Conservation (phyloP, 2,329 filamentous ascomycete species). For the Apiospora phragmitis region DNA sequence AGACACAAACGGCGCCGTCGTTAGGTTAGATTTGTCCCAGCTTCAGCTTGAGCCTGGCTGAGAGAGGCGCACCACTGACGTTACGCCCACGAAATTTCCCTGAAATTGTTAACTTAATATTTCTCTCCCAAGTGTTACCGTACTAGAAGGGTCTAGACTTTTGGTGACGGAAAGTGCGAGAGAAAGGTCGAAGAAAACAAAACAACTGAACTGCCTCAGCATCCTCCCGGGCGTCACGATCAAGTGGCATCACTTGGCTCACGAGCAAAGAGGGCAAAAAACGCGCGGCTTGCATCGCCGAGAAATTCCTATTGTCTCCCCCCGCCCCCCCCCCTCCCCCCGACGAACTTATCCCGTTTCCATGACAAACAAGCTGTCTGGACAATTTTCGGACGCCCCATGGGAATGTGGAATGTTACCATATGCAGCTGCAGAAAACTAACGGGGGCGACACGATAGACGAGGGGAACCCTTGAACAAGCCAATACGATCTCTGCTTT, state of each 20-base stretch:
- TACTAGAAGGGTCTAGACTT: not conserved
- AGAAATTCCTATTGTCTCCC: too few species aligned
- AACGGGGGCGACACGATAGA: not conserved
- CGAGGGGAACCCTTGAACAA: not conserved
- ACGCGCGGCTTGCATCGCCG: not conserved
- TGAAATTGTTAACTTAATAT: not conserved
- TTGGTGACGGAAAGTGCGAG: not conserved
- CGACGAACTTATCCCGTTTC: not conserved
- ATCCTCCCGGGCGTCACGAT: not conserved
- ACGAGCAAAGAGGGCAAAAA: not conserved
- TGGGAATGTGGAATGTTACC: not conserved
- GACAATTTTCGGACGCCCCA: not conserved
- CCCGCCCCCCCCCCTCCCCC: too few species aligned
- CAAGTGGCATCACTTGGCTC: not conserved
- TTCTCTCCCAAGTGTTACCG: not conserved
- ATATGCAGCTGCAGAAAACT: not conserved
- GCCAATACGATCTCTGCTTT: conserved; percentile 3
- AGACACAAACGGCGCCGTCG: not conserved
- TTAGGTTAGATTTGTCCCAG: not conserved
- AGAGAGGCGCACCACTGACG: not conserved
- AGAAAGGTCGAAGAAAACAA: not conserved
- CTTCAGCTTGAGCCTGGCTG: not conserved
- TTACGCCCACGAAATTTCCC: not conserved
- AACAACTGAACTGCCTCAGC: not conserved
- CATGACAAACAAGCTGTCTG: not conserved